Evolutionary conservation across 441 rosid species (phyloP), one percentile per base, ranked within the genome.

Genomic region (Arabidopsis hybrid): DNA sequence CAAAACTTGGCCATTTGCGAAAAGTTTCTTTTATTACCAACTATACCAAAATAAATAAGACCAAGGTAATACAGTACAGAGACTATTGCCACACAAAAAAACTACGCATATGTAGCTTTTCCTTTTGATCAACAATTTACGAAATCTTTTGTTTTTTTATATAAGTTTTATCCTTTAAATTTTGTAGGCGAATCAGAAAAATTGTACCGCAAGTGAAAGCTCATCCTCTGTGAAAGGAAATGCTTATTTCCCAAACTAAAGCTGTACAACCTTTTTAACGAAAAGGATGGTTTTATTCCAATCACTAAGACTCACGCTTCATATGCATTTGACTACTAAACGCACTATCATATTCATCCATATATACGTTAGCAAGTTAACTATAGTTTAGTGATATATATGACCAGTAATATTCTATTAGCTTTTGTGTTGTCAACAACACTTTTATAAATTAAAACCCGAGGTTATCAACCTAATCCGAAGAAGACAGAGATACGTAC

Each of bases 191-290:
- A 75, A 42, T 32, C 11, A 53, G 14, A 21, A 64, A 59, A n/a
- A 16, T 32, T 31, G 67, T 70, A 76, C 75, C 46, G 67, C 62
- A 70, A 47, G 74, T 69, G 74, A 70, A 69, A 76, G 76, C 62
- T 69, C 40, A 62, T 63, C 60, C 16, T 64, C 40, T 32, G 65
- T 58, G 34, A 57, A 76, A 70, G 63, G 49, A 58, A 76, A 42
- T 40, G 35, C 46, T 47, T 40, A 65, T 76, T 56, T 56, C 53
- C 71, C 60, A 69, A 47, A 47, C 8, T 62, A 43, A 69, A 39
- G 65, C 10, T 59, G 36, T 31, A 61, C 56, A 76, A 38, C 31
- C 75, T 71, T 76, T 76, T 64, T 11, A 40, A 21, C 49, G 80
- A 76, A 49, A 76, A 35, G 2, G 80, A 65, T 71, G 61, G 43